phyloP scores from a whole-genome alignment of 371 early-diverging fungal species.

The Actinomortierella wolfii region DNA sequence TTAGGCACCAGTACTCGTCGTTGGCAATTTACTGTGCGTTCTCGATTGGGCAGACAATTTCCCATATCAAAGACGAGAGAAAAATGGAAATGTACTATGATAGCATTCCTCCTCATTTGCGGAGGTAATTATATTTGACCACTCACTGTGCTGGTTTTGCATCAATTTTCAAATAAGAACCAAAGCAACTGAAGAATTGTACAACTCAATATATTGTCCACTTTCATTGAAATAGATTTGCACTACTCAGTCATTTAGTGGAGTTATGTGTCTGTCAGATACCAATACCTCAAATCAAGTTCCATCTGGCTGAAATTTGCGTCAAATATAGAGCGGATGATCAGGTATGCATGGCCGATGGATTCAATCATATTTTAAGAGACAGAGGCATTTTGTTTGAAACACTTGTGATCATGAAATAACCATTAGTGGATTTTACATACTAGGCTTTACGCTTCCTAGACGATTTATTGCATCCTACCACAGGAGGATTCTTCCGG shows the following conservation, averaged over 20 bases:
- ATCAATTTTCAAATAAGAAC: too few species aligned
- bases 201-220: too few species aligned
- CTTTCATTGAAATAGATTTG: constrained; percentile 15
- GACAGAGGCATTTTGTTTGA: too few species aligned
- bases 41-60: constrained; percentile 17
- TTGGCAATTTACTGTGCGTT: constrained; percentile 27
- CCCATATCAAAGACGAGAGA: constrained; percentile 7
- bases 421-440: too few species aligned
- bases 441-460: constrained; percentile 26
- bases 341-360: constrained; percentile 29
- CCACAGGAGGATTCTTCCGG: constrained; percentile 12
- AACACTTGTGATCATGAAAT: too few species aligned
- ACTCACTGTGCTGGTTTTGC: too few species aligned
- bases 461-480: constrained; percentile 8
- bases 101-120: constrained; percentile 28
- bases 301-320: constrained; percentile 19
- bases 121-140: constrained; percentile 15
- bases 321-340: constrained; percentile 19
- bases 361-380: too few species aligned
- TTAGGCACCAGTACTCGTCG: constrained; percentile 2
- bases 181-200: too few species aligned
- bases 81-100: constrained; percentile 23
- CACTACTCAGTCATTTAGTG: constrained; percentile 21
- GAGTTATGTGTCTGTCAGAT: constrained; percentile 21
- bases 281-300: constrained; percentile 16